Evolutionary conservation across 371 early-diverging fungal species (phyloP).

Genomic region (Nematocida sp.): DNA sequence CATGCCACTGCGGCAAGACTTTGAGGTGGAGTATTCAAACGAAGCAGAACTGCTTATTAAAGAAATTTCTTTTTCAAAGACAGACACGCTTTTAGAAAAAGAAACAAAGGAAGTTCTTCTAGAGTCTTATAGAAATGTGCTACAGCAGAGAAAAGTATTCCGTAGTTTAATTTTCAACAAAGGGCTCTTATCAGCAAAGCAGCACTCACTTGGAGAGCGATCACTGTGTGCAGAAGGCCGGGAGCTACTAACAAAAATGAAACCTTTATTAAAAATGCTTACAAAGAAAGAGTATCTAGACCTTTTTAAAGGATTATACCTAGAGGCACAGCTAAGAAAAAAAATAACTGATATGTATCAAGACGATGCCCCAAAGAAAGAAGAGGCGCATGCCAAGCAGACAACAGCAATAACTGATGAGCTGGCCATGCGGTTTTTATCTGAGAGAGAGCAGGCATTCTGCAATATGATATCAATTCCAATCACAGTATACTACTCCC

Average conservation of each 20-base stretch:
- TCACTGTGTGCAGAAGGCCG: conserved; percentile 43
- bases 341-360: conserved; percentile 27
- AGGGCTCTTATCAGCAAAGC: conserved; percentile 78
- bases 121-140: conserved; percentile 81
- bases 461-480: conserved; percentile 29
- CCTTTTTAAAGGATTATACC: conserved; percentile 36
- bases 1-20: conserved; percentile 93
- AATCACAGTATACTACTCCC: conserved; percentile 1
- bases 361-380: conserved; percentile 8
- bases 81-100: conserved; percentile 72
- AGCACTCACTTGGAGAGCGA: conserved; percentile 60
- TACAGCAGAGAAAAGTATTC: conserved; percentile 78
- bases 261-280: conserved; percentile 50
- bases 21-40: conserved; percentile 89
- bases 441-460: conserved; percentile 22
- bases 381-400: background rate
- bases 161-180: conserved; percentile 82
- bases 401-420: conserved; percentile 8
- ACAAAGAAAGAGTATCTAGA: conserved; percentile 27
- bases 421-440: background rate
- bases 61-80: conserved; percentile 80
- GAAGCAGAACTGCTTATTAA: conserved; percentile 87
- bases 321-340: conserved; percentile 27
- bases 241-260: conserved; percentile 38
- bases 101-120: conserved; percentile 83